Evolutionary conservation across 2,329 filamentous ascomycete species (phyloP), one percentile per base, ranked within the genome.

Genomic region (Colletotrichum neosansevieriae): DNA sequence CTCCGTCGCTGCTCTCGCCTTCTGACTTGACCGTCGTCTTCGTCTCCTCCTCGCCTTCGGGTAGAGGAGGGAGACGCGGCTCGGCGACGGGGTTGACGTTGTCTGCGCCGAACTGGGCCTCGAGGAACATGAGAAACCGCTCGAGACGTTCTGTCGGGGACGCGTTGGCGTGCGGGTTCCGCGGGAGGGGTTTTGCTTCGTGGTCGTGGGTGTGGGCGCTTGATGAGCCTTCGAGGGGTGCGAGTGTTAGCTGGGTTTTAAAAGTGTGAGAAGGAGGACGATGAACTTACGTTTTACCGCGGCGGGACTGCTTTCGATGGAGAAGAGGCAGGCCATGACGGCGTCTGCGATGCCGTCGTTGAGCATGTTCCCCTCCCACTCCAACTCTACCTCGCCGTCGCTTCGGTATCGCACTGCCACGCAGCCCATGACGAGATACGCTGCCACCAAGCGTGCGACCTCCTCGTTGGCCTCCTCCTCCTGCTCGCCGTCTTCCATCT

Each of bases 321-420:
- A 94, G 73, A 97, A 89, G 11, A 99, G 86, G 3, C 98, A 94
- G 1, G 94, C 94, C 85, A 98, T 93, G 62, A 98, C 92, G 15
- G 96, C 94, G 79, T 99, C 96, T n/a, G 96, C 96, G 75, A 99
- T 97, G 69, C 94, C 93, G 76, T 99, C 96, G 78, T 98, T 99
- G 75, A 98, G 91, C 83, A 97, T 92, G 77, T 98, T 99, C 66
- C 94, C 96, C 78, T 98, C 95, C 96, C 96, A 99, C 80, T 97
- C 94, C 3, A 98, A 84, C 77, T 97, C 94, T 6, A 98, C 88
- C 76, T 96, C 91, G 63, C 94, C 92, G 72, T 89, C 91, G 70
- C 84, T 87, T 71, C 87, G 87, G 79, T 96, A 94, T 19, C 91
- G 88, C n/a, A 98, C 89, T 7, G 89, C 89, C 32, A 98, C 90